phyloP scores from a whole-genome alignment of 2,329 filamentous ascomycete genomes.

The Penicillium sp. region DNA sequence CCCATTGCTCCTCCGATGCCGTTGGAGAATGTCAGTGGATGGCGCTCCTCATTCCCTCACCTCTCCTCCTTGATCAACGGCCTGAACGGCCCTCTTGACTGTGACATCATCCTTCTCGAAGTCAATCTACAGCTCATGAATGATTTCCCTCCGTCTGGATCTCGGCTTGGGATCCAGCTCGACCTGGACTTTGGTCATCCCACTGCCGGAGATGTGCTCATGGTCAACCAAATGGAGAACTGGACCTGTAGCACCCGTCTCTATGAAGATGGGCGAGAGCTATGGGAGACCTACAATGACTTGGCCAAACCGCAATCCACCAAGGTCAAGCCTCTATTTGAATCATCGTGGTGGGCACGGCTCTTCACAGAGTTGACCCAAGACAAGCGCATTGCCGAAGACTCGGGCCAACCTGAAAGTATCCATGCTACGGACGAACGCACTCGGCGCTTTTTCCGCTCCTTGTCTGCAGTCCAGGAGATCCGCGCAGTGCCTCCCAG shows the following conservation, averaged over 20 bases:
- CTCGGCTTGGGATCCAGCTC: constrained; percentile 43
- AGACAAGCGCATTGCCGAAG: constrained; percentile 40
- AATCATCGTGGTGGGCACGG: constrained; percentile 47
- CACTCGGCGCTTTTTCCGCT: constrained; percentile 38
- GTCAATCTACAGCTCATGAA: constrained; percentile 44
- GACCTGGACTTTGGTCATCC: constrained; percentile 43
- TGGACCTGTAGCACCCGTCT: constrained; percentile 46
- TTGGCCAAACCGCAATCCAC: constrained; percentile 37
- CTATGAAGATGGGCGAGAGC: constrained; percentile 38
- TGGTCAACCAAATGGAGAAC: constrained; percentile 38
- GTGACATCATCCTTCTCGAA: constrained; percentile 47
- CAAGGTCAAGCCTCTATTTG: constrained; percentile 45
- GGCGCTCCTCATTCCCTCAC: constrained; percentile 44
- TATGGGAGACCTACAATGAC: constrained; percentile 34
- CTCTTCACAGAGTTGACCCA: constrained; percentile 44
- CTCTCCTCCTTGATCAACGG: constrained; percentile 38
- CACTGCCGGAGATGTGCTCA: constrained; percentile 30
- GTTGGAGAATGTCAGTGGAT: constrained; percentile 41
- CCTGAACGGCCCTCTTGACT: constrained; percentile 33
- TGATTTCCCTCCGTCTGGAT: constrained; percentile 43
- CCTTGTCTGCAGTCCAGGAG: constrained; percentile 48
- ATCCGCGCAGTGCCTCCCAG: constrained; percentile 36
- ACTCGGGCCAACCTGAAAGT: constrained; percentile 31
- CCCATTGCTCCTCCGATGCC: constrained; percentile 36
- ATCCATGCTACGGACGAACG: constrained; percentile 35